A percentile compares a stretch with the other conserved stretches of the same genome.
Conservation (phyloP, 1,139 yeast species). For the Candida sp. region DNA sequence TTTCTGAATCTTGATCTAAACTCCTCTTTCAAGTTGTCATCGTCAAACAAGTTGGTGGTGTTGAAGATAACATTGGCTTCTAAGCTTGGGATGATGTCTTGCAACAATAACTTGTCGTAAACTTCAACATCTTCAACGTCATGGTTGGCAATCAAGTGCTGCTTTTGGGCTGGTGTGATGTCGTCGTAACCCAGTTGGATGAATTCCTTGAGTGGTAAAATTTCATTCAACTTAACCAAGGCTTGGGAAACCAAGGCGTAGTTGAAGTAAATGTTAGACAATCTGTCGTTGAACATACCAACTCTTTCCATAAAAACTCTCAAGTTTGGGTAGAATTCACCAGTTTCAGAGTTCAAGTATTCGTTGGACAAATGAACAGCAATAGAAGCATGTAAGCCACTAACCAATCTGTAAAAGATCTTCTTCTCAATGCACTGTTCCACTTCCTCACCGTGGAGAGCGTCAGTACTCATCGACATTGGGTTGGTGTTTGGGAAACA, state of each 20-base stretch:
- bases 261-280: conserved; percentile 89
- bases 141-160: conserved; percentile 53
- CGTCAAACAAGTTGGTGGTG: conserved; percentile 52
- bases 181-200: conserved; percentile 26
- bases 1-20: conserved; percentile 86
- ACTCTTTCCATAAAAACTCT: conserved; percentile 88
- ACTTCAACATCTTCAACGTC: conserved; percentile 35
- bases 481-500: conserved; percentile 69
- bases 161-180: conserved; percentile 28
- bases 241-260: conserved; percentile 89
- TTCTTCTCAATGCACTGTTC: conserved; percentile 82
- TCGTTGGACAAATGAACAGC: conserved; percentile 94
- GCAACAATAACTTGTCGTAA: conserved; percentile 34
- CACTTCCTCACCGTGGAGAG: conserved; percentile 42
- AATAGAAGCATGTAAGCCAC: conserved; percentile 97
- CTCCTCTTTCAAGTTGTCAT: conserved; percentile 77
- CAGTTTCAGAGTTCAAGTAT: conserved; percentile 72
- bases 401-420: conserved; percentile 81
- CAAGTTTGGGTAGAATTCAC: conserved; percentile 84
- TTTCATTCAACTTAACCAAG: conserved; percentile 59
- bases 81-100: conserved; percentile 31
- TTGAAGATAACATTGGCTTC: conserved; percentile 45
- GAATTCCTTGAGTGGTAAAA: conserved; percentile 31
- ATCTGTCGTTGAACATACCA: conserved; percentile 87
- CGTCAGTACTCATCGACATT: conserved; percentile 31